Percentiles rank a stretch among this genome's conserved stretches.
Conservation (phyloP, 192 early-diverging fungal species). For the Allomyces macrogynus region DNA sequence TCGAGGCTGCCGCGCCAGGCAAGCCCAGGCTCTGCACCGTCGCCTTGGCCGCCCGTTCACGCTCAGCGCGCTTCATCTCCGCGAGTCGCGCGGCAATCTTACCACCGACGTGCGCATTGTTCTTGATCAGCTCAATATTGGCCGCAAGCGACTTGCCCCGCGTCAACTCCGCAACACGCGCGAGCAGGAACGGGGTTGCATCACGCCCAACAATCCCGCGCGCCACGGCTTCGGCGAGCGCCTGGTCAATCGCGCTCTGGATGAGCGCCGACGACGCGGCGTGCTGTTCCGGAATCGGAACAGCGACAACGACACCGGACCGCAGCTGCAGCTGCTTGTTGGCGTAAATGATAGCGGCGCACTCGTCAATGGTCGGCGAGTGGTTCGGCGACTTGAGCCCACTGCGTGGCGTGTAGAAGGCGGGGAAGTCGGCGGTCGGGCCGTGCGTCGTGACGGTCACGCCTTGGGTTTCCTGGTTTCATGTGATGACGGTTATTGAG, state of each 20-base stretch:
- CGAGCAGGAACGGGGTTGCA: slow-evolving; percentile 81
- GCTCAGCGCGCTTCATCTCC: background rate
- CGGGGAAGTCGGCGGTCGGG: slow-evolving; percentile 49
- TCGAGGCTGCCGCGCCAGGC: no score
- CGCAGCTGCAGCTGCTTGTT: slow-evolving; percentile 39
- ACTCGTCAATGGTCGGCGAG: background rate
- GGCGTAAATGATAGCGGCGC: slow-evolving; percentile 7
- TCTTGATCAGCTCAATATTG: slow-evolving; percentile 78
- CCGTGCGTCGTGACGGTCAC: slow-evolving; percentile 73
- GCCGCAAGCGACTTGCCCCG: slow-evolving; percentile 54
- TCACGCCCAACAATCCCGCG: slow-evolving; percentile 62
- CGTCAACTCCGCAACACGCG: slow-evolving; percentile 63
- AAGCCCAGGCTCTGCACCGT: no score
- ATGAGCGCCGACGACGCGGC: slow-evolving; percentile 38
- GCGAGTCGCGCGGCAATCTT: slow-evolving; percentile 46
- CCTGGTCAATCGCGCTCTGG: slow-evolving; percentile 46
- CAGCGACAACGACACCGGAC: slow-evolving; percentile 68
- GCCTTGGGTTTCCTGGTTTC: slow-evolving; percentile 59
- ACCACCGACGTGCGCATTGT: slow-evolving; percentile 69
- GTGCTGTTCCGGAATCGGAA: slow-evolving; percentile 59
- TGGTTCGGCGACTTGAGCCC: slow-evolving; percentile 23
- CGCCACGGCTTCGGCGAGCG: slow-evolving; percentile 44
- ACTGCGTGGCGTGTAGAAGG: slow-evolving; percentile 67
- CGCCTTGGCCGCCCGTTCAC: no score
- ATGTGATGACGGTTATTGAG: background rate